phyloP scores from a whole-genome alignment of 176 grass and related monocot species.

The Rhynchospora tenuis region DNA sequence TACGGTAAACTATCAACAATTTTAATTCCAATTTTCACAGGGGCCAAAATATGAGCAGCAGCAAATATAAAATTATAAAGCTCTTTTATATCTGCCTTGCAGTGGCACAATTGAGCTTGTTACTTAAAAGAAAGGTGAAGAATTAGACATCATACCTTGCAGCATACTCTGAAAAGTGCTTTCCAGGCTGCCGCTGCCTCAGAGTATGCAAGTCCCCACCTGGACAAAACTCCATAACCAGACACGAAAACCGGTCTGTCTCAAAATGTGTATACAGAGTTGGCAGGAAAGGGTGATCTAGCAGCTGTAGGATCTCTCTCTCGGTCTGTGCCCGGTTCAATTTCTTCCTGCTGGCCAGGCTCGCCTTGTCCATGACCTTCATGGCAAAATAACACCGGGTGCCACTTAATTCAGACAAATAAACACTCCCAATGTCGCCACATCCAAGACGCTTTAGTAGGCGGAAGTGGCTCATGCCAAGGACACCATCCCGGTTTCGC shows the following conservation, averaged over 20 bases:
- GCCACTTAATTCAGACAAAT: conserved; percentile 85
- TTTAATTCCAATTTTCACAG: not conserved
- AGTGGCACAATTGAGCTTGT: not conserved
- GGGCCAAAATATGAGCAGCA: not conserved
- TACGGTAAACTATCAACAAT: not conserved
- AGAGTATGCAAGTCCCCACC: conserved; percentile 91
- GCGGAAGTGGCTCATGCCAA: conserved; percentile 96
- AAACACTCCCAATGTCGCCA: conserved; percentile 92
- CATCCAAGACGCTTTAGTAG: conserved; percentile 83
- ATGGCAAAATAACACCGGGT: conserved; percentile 94
- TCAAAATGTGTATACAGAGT: conserved; percentile 92
- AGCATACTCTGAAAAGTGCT: conserved; percentile 81
- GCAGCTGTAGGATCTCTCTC: conserved; percentile 80
- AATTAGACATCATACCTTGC: conserved; percentile 50
- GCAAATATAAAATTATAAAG: not conserved
- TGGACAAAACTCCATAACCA: conserved; percentile 96
- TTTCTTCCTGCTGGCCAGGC: conserved; percentile 81
- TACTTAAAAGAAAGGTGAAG: conserved; percentile 14
- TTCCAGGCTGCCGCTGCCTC: conserved; percentile 74
- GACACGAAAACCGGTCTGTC: conserved; percentile 79
- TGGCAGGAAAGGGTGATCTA: conserved; percentile 85
- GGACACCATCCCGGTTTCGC: conserved; percentile 51
- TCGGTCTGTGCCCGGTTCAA: conserved; percentile 86
- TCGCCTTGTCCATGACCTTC: conserved; percentile 97
- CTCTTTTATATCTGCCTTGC: too few species aligned